Evolutionary conservation across 768 basidiomycete genomes (phyloP).

Genomic region (Filobasidium wieringae): DNA sequence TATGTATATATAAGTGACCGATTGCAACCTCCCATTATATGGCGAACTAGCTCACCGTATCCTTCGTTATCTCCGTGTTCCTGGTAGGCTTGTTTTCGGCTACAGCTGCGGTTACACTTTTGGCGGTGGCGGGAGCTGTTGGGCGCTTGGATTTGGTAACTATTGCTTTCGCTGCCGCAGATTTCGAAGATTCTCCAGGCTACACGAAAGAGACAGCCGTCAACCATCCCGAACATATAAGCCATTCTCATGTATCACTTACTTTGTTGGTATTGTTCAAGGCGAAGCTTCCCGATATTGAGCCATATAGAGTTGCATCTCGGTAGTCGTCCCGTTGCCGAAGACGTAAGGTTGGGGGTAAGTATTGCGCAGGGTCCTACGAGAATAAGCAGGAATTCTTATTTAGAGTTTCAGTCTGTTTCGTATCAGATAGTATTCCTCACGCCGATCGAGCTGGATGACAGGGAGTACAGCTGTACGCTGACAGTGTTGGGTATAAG

Average conservation of each 20-base stretch:
- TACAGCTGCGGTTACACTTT: neutral
- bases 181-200: neutral
- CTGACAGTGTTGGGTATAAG: neutral
- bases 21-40: too few relatives aligned
- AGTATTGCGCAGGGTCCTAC: constrained; percentile 6
- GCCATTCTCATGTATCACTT: neutral
- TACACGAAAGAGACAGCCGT: neutral
- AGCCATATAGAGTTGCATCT: neutral
- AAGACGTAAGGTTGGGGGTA: neutral
- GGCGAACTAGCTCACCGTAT: too few relatives aligned
- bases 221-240: neutral
- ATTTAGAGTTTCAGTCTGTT: neutral
- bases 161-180: neutral
- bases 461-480: constrained; percentile 8
- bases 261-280: constrained; percentile 2
- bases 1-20: too few relatives aligned
- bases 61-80: too few relatives aligned
- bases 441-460: constrained; percentile 1
- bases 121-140: neutral
- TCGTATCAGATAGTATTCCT: neutral
- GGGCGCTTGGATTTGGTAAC: neutral
- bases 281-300: constrained; percentile 2
- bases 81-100: neutral
- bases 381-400: too few relatives aligned
- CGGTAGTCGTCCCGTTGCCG: neutral